phyloP scores from a whole-genome alignment of 225 moss, liverwort and hornwort species.

The Lunularia cruciata region DNA sequence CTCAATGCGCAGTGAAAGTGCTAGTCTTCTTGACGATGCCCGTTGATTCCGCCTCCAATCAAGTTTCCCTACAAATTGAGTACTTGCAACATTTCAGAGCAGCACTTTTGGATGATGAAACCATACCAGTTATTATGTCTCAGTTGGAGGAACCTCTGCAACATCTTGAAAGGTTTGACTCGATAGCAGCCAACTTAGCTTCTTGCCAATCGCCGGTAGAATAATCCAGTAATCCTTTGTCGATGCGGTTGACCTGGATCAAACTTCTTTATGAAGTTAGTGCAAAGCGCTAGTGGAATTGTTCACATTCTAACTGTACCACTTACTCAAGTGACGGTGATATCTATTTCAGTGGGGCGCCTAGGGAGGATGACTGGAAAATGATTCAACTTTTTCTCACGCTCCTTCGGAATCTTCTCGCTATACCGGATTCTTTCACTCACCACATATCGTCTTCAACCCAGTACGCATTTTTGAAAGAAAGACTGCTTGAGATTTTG shows the following conservation, averaged over 20 bases:
- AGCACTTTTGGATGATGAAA: constrained; percentile 80
- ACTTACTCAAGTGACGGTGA: background rate
- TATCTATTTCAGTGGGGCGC: constrained; percentile 48
- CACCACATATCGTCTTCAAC: constrained; percentile 45
- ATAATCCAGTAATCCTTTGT: background rate
- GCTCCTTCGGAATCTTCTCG: constrained; percentile 75
- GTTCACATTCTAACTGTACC: background rate
- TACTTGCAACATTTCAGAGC: constrained; percentile 75
- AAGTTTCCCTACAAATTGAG: constrained; percentile 65
- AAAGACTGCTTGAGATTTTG: constrained; percentile 70
- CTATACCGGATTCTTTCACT: constrained; percentile 59
- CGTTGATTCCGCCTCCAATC: constrained; percentile 57
- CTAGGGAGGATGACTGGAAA: constrained; percentile 82
- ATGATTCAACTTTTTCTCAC: constrained; percentile 94
- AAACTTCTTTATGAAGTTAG: no score
- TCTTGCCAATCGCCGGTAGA: background rate
- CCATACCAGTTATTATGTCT: constrained; percentile 81
- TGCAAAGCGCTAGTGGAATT: background rate
- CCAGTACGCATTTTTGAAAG: constrained; percentile 56
- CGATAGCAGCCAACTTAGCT: no score
- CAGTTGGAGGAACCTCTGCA: constrained; percentile 80
- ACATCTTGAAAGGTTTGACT: constrained; percentile 73
- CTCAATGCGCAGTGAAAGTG: constrained; percentile 95
- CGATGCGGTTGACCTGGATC: background rate
- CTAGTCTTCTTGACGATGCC: constrained; percentile 97